phyloP scores from a whole-genome alignment of 2,329 filamentous ascomycete genomes.

The Scolecobasidium constrictum region DNA sequence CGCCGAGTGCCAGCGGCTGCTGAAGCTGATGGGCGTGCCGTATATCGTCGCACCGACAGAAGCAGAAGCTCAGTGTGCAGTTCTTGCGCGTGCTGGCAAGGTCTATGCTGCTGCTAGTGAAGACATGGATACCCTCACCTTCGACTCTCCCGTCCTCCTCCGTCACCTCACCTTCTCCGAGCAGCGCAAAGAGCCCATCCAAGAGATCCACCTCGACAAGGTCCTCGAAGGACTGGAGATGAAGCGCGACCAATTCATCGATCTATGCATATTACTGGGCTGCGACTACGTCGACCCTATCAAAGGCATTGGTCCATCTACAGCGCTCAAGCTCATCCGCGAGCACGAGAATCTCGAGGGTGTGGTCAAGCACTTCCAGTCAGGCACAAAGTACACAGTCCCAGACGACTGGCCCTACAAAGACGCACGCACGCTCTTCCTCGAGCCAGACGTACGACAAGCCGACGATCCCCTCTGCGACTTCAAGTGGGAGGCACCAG shows the following conservation, averaged over 20 bases:
- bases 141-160: constrained; percentile 81
- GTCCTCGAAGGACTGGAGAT: constrained; percentile 80
- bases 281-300: constrained; percentile 97
- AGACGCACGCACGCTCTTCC: constrained; percentile 85
- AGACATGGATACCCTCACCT: constrained; percentile 98
- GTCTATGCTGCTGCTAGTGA: constrained; percentile 95
- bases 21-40: constrained; percentile 93
- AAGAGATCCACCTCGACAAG: constrained; percentile 82
- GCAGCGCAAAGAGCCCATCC: constrained; percentile 93
- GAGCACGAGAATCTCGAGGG: constrained; percentile 83
- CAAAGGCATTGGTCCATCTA: constrained; percentile 85
- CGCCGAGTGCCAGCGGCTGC: constrained; percentile 77
- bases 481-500: constrained; percentile 95
- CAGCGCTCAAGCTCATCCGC: constrained; percentile 85
- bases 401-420: constrained; percentile 96
- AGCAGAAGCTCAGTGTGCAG: constrained; percentile 92
- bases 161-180: constrained; percentile 94
- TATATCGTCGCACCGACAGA: constrained; percentile 94
- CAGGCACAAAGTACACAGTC: constrained; percentile 68
- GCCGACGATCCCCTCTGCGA: constrained; percentile 83
- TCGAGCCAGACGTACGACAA: constrained; percentile 74
- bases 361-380: constrained; percentile 70
- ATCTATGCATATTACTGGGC: constrained; percentile 92
- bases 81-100: constrained; percentile 79
- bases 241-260: constrained; percentile 88